Percentiles rank a stretch among this genome's conserved stretches.
phyloP scores from a whole-genome alignment of 176 grass and related monocot genomes.

The Zea mays region DNA sequence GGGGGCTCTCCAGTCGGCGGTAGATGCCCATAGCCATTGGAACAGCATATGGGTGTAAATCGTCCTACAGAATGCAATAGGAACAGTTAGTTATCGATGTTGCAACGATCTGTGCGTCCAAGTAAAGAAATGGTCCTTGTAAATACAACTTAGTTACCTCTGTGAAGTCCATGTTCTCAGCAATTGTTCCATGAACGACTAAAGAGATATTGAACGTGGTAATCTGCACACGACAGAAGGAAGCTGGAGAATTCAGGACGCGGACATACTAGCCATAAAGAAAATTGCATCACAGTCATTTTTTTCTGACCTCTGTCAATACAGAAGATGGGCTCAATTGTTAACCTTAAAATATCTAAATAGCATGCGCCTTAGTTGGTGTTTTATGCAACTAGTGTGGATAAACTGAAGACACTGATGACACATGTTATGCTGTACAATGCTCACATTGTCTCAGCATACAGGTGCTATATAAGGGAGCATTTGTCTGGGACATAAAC shows the following conservation, averaged over 20 bases:
- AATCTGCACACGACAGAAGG: constrained; percentile 50
- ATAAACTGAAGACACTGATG: constrained; percentile 9
- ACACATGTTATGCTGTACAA: constrained; percentile 4
- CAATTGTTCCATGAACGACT: constrained; percentile 76
- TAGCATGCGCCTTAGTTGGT: neutral
- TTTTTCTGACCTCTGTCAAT: neutral
- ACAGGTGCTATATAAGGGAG: neutral
- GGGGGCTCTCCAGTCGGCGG: constrained; percentile 65
- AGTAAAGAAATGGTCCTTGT: neutral
- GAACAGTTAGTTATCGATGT: constrained; percentile 14
- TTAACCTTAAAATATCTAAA: constrained; percentile 5
- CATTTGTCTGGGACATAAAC: constrained; percentile 16
- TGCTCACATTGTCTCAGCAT: neutral
- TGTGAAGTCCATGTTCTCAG: constrained; percentile 80
- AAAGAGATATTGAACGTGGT: constrained; percentile 82
- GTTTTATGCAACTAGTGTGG: constrained; percentile 14
- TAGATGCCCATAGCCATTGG: constrained; percentile 81
- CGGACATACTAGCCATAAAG: constrained; percentile 1
- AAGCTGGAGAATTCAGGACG: neutral
- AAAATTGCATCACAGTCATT: neutral
- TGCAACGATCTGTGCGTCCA: constrained; percentile 2
- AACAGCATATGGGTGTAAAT: constrained; percentile 84
- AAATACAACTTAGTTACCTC: constrained; percentile 44
- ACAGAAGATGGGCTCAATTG: neutral
- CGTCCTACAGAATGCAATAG: constrained; percentile 53